Evolutionary conservation across 2,329 filamentous ascomycete species (phyloP).

Genomic region (Herpotrichia juniperi): DNA sequence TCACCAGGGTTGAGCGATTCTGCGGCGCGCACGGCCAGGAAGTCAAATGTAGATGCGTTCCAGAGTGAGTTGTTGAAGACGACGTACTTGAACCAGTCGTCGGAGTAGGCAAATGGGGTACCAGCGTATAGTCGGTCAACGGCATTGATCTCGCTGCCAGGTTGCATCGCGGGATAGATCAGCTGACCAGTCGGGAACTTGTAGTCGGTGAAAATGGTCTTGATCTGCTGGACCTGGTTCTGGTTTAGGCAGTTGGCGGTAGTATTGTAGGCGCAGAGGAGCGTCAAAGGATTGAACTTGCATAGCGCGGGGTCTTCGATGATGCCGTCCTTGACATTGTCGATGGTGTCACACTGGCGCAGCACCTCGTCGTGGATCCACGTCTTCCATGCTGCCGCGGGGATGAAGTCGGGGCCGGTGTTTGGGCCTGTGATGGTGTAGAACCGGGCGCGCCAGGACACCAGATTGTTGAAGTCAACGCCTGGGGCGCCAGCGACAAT

Average conservation of each 20-base stretch:
- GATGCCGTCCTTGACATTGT: conserved; percentile 56
- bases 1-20: conserved; percentile 42
- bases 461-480: conserved; percentile 36
- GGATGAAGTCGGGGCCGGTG: conserved; percentile 37
- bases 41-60: conserved; percentile 21
- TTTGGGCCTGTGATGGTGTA: conserved; percentile 32
- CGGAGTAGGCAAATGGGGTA: conserved; percentile 43
- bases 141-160: conserved; percentile 51
- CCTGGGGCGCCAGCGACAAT: conserved; percentile 40
- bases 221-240: conserved; percentile 36
- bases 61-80: conserved; percentile 47
- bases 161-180: conserved; percentile 57
- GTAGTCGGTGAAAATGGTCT: background rate
- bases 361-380: conserved; percentile 52
- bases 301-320: conserved; percentile 50
- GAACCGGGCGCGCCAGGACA: conserved; percentile 36
- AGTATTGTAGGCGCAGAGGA: too few species aligned
- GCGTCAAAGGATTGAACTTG: too few species aligned
- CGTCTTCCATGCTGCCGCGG: conserved; percentile 44
- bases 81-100: conserved; percentile 54
- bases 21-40: conserved; percentile 33
- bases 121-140: conserved; percentile 45
- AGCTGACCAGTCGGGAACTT: conserved; percentile 47
- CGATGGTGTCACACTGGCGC: conserved; percentile 56
- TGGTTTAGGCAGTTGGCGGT: conserved; percentile 39